Conservation (phyloP, 1,284 basidiomycete genomes). For the Malassezia furfur region DNA sequence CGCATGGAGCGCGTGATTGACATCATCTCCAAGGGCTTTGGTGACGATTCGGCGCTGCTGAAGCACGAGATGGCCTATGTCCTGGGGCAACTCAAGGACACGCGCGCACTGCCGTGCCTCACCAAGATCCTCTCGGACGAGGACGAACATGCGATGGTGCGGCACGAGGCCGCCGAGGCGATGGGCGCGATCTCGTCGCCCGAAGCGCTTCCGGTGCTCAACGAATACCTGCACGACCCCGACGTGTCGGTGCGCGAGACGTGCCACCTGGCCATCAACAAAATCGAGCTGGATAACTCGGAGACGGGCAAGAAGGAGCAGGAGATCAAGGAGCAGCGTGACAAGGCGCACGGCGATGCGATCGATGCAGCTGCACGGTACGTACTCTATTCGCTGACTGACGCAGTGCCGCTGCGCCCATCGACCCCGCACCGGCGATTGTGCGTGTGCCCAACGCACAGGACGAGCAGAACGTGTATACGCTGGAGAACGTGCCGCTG, state of each 20-base stretch:
- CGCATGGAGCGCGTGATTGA: slow-evolving; percentile 56
- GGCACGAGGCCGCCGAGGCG: slow-evolving; percentile 97
- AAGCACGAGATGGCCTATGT: slow-evolving; percentile 98
- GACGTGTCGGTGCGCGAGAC: slow-evolving; percentile 84
- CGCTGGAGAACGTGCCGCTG: slow-evolving; percentile 50
- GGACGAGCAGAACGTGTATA: slow-evolving; percentile 20
- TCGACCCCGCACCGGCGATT: slow-evolving; percentile 79
- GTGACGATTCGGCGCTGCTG: slow-evolving; percentile 76
- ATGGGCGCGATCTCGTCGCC: slow-evolving; percentile 81
- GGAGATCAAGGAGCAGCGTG: slow-evolving; percentile 30
- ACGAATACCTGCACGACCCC: slow-evolving; percentile 63
- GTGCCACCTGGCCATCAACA: slow-evolving; percentile 89
- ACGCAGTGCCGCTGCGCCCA: slow-evolving; percentile 60
- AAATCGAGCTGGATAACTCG: slow-evolving; percentile 80
- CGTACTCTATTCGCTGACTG: not conserved
- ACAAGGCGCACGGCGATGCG: slow-evolving; percentile 17
- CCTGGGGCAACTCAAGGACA: slow-evolving; percentile 76
- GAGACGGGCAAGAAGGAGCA: slow-evolving; percentile 48
- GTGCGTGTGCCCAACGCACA: slow-evolving; percentile 22
- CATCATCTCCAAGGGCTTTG: slow-evolving; percentile 78
- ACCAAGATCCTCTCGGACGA: slow-evolving; percentile 64
- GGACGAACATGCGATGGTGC: slow-evolving; percentile 85
- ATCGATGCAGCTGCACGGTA: slow-evolving; percentile 9
- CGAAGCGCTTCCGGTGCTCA: slow-evolving; percentile 62
- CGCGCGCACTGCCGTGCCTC: slow-evolving; percentile 67